Base-by-base conservation (phyloP, 805 yeast genomes). In the Zygotorulaspora chibaensis region DNA sequence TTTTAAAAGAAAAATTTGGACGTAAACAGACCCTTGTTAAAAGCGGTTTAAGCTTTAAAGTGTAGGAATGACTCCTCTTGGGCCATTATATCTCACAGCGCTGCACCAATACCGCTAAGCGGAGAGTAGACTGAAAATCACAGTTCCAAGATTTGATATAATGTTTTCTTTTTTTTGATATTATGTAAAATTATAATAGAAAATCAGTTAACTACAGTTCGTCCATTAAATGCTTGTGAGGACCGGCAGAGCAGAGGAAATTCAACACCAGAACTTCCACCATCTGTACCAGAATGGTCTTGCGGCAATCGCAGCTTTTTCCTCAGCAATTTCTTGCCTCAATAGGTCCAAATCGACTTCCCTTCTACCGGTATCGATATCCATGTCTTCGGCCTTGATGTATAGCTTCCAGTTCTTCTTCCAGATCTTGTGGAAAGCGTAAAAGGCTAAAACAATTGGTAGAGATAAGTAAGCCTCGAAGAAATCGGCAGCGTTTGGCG, bases 401-500 rank as follows among this genome's bases (percentile, higher is more conserved):
- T 65, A 67, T 23, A 73, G 55, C 25, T 49, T 66, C 68, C 70
- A 69, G 54, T 69, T 66, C 44, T 61, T 65, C 50, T 61, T 74
- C 73, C 78, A 77, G 31, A 79, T 38, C 66, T 81, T 82, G 71
- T 82, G 84, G 48, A 69, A 76, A 13, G 76, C 15, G 65, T 75
- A 82, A 65, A 79, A 75, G 2, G 65, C 76, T 30, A 86, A 44
- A 34, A 83, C 70, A 38, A 85, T 75, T 15, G 87, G 86, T 47
- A 74, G 72, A 10, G 87, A 79, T 55, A 87, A 69, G 65, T 81
- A 86, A 20, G 78, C 69, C 59, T 75, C 69, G 72, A 87, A 87
- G 73, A 87, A 87, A 37, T 56, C 66, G 33, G 65, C 56, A 8
- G 87, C 85, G 59, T 68, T 71, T 43, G 84, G 78, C 8, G 65